Evolutionary conservation across 306 rosid genomes (phyloP).

Genomic region (Arachis stenosperma): DNA sequence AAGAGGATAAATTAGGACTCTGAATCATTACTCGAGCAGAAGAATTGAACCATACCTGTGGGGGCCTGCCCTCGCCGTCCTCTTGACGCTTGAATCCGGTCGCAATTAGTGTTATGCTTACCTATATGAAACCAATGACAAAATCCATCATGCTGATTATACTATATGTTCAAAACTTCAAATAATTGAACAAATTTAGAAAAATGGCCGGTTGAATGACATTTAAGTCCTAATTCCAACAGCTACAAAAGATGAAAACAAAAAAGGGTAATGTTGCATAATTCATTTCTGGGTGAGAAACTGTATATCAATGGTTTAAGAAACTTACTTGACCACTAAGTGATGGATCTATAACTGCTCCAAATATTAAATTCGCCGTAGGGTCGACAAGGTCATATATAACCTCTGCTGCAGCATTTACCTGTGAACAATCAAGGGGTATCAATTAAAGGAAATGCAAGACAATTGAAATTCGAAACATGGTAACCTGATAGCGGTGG

Average conservation of each 20-base stretch:
- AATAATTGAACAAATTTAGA: conserved; percentile 7
- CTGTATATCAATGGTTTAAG: neutral
- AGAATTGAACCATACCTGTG: conserved; percentile 52
- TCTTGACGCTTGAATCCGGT: conserved; percentile 95
- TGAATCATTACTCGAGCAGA: neutral
- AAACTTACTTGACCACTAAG: conserved; percentile 82
- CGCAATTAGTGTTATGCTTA: conserved; percentile 83
- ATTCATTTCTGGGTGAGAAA: conserved; percentile 6
- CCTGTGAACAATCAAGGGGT: conserved; percentile 47
- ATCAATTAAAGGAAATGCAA: too few relatives aligned
- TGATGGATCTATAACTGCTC: conserved; percentile 91
- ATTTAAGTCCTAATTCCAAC: too few relatives aligned
- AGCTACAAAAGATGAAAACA: too few relatives aligned
- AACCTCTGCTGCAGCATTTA: conserved; percentile 90
- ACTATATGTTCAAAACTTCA: conserved; percentile 1
- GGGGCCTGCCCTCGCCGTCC: conserved; percentile 70
- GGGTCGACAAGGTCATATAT: conserved; percentile 94
- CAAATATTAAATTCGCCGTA: conserved; percentile 83
- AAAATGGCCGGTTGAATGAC: neutral
- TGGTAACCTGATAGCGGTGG: neutral
- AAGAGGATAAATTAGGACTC: too few relatives aligned
- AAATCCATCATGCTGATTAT: neutral
- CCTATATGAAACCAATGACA: conserved; percentile 51
- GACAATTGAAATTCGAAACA: neutral
- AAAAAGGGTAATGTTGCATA: neutral